phyloP scores from a whole-genome alignment of 2,329 filamentous ascomycete species.

The Phialophora verrucosa region DNA sequence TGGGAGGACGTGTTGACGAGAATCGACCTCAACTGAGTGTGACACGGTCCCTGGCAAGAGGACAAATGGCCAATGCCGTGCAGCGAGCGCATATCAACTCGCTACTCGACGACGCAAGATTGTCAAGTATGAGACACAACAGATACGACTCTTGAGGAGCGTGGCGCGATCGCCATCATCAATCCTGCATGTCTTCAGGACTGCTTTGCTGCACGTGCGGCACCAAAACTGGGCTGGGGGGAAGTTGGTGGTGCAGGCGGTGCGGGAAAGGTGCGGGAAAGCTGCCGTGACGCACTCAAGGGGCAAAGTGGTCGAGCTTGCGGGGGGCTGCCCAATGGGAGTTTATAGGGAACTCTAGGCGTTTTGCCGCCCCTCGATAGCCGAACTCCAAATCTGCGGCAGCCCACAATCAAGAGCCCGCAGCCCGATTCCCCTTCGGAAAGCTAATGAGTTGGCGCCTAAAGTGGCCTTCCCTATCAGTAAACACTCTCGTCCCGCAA shows the following conservation, averaged over 20 bases:
- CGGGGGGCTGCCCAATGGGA: neutral
- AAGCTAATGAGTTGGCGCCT: neutral
- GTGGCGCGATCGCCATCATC: neutral
- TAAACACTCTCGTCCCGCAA: neutral
- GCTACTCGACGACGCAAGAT: neutral
- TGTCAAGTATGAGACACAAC: neutral
- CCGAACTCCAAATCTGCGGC: conserved; percentile 1
- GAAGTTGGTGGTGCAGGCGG: neutral
- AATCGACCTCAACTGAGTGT: neutral
- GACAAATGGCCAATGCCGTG: neutral
- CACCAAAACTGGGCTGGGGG: neutral
- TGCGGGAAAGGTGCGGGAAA: neutral
- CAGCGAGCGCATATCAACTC: neutral
- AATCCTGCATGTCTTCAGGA: neutral
- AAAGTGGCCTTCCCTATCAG: neutral
- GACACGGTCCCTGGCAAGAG: neutral
- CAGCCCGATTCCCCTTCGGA: neutral
- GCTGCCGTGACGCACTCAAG: conserved; percentile 3
- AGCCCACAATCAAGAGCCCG: neutral
- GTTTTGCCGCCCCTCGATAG: neutral
- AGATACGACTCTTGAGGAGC: neutral
- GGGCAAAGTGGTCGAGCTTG: neutral
- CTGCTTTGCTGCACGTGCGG: neutral
- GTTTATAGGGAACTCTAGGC: conserved; percentile 2
- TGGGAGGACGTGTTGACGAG: conserved; percentile 17